Conservation (phyloP, 805 yeast genomes). For the Lipomyces anomalus region DNA sequence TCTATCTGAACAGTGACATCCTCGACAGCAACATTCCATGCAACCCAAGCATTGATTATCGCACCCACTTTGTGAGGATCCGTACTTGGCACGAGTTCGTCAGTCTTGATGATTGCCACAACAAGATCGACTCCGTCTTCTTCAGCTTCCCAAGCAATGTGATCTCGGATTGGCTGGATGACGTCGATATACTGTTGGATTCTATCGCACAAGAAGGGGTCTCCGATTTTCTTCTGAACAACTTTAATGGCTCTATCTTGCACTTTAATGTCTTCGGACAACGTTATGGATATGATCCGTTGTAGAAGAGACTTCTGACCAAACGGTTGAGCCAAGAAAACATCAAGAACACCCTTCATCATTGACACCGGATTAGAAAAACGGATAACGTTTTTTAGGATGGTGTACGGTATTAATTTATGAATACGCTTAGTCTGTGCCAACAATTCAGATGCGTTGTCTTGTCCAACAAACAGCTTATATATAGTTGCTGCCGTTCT, state of each 20-base stretch:
- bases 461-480: constrained; percentile 73
- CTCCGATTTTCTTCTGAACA: constrained; percentile 27
- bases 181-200: constrained; percentile 32
- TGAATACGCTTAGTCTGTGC: constrained; percentile 68
- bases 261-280: constrained; percentile 67
- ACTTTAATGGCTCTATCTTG: constrained; percentile 48
- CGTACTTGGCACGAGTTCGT: constrained; percentile 17
- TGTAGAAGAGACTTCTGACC: constrained; percentile 67
- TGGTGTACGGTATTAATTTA: constrained; percentile 67
- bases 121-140: constrained; percentile 28
- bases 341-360: constrained; percentile 70
- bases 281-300: constrained; percentile 61
- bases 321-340: constrained; percentile 75
- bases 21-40: constrained; percentile 35
- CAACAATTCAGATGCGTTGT: constrained; percentile 70
- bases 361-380: constrained; percentile 85
- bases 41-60: constrained; percentile 29
- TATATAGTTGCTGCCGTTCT: constrained; percentile 82
- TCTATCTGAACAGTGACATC: constrained; percentile 22
- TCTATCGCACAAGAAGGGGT: constrained; percentile 32
- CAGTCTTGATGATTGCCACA: constrained; percentile 24
- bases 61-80: constrained; percentile 26
- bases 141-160: constrained; percentile 33
- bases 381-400: constrained; percentile 69
- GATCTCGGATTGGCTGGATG: constrained; percentile 29